Evolutionary conservation across 2,329 filamentous ascomycete genomes (phyloP), one percentile per base, ranked within the genome.

Genomic region (Gliomastix tumulicola): DNA sequence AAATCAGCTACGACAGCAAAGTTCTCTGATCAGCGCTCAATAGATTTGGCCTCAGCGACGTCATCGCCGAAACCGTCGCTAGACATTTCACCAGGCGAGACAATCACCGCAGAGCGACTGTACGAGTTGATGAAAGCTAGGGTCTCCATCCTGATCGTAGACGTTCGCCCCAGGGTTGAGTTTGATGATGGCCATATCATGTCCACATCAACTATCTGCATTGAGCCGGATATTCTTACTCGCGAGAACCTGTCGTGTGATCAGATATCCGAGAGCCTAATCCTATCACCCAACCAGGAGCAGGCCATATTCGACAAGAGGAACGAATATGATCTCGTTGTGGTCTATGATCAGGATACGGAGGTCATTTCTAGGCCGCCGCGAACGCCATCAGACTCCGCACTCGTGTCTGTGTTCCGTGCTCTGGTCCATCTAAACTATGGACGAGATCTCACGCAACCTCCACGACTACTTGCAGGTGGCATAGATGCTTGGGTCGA

Each of bases 181-280:
- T 98, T 86, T 53, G 88, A 97, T 47, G 73, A 82, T 33, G 92
- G 92, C 0, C 92, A 98, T 54, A 88, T 98, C 44, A 84, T 84
- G 65, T 80, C 84, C 6, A 81, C 81, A 38, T 82, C 78, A 6
- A 85, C 88, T 27, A 87, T 98, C 31, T 98, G 92, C 57, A 76
- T 98, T 41, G 92, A 98, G 50, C 88, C 89, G 4, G 70, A 66
- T 18, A 75, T 94, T 31, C 74, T 82, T 9, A 58, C 88, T 33
- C 76, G 85, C 37, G 75, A 82, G 31, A 81, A 77, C 32, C 71
- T 82, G 16, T 80, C 79, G 2, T 76, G 74, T 4, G 67, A 70
- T 16, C 65, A 82, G 17, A 72, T 84, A 25, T 69, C 66, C 15
- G 83, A 88, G 41, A 79, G 79, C 41, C 69, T 89, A 48, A 69